phyloP scores from a whole-genome alignment of 2,329 filamentous ascomycete genomes.

The Colletotrichum orbiculare region DNA sequence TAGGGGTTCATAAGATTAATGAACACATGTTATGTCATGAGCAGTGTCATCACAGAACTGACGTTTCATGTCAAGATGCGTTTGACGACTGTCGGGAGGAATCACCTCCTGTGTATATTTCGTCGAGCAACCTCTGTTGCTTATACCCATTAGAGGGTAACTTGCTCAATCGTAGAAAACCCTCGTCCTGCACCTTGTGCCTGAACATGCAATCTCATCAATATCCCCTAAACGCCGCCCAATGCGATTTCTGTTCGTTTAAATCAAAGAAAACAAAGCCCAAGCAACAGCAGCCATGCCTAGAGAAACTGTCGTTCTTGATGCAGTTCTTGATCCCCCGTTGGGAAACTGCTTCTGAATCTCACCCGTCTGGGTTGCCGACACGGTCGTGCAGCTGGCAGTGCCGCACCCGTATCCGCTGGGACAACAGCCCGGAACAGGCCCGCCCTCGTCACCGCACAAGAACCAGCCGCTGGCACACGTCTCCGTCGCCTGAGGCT shows the following conservation, averaged over 20 bases:
- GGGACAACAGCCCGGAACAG: slow-evolving; percentile 86
- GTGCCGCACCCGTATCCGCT: slow-evolving; percentile 78
- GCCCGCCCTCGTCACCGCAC: slow-evolving; percentile 65
- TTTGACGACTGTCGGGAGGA: too few relatives aligned
- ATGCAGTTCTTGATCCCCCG: not conserved
- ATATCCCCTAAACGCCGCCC: slow-evolving; percentile 15
- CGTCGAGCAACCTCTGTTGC: too few relatives aligned
- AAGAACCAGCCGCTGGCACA: slow-evolving; percentile 88
- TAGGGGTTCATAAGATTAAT: not conserved
- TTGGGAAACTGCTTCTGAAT: slow-evolving; percentile 64
- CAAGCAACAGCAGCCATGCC: not conserved
- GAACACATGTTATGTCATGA: not conserved
- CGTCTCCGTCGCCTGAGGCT: slow-evolving; percentile 52
- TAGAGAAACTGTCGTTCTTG: not conserved
- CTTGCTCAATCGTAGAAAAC: too few relatives aligned
- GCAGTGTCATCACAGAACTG: too few relatives aligned
- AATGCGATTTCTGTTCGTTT: slow-evolving; percentile 16
- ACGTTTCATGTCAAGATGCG: too few relatives aligned
- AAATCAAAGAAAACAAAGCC: slow-evolving; percentile 15
- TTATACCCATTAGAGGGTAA: too few relatives aligned
- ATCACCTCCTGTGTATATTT: too few relatives aligned
- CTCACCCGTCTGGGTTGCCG: slow-evolving; percentile 64
- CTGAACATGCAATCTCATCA: too few relatives aligned
- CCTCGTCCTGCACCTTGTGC: too few relatives aligned
- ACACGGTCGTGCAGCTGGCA: slow-evolving; percentile 73